Base-by-base conservation (phyloP, 257 asterid species). In the Primulina tabacum region DNA sequence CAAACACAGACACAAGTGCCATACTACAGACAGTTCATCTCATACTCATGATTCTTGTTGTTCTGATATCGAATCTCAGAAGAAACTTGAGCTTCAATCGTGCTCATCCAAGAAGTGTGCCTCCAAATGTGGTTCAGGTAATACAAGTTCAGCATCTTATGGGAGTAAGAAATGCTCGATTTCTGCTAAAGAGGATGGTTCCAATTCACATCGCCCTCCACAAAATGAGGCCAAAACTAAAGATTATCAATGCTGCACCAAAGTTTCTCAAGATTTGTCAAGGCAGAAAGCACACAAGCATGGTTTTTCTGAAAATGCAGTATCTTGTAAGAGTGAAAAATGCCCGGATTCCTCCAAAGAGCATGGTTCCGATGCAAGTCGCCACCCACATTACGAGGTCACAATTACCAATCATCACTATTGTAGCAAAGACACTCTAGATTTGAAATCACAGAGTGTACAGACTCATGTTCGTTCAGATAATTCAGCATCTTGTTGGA, bases 31-130 rank as follows among this genome's bases (percentile, higher is more conserved):
- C 55, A 26, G 64, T 35, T 65, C 55, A 11, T 55, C 72, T 24
- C 66, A 73, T 43, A 20, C 21, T 14, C 75, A 62, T 47, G 67
- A 71, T 56, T 67, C 77, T 0, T 71, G 77, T 63, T 78, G 83
- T 50, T 35, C 75, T n/a, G 71, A 67, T 43, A 52, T 56, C 20
- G 78, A 76, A 70, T 65, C 81, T 2, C 72, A 68, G 34, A 71
- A 72, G 33, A 77, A 60, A 26, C 73, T 74, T 28, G 50, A 52
- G 30, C 33, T 30, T 32, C 18, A 68, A 57, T 37, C 73, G 14
- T 67, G 79, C 74, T 72, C 75, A 34, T 66, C 84, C 59, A 62
- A 37, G 67, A 60, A 10, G 30, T 61, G 75, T 52, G 75, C n/a
- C 50, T 64, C 71, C 53, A 18, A 56, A 62, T 61, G 70, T 5